phyloP scores from a whole-genome alignment of 768 basidiomycete genomes.

The Pisolithus sp. region DNA sequence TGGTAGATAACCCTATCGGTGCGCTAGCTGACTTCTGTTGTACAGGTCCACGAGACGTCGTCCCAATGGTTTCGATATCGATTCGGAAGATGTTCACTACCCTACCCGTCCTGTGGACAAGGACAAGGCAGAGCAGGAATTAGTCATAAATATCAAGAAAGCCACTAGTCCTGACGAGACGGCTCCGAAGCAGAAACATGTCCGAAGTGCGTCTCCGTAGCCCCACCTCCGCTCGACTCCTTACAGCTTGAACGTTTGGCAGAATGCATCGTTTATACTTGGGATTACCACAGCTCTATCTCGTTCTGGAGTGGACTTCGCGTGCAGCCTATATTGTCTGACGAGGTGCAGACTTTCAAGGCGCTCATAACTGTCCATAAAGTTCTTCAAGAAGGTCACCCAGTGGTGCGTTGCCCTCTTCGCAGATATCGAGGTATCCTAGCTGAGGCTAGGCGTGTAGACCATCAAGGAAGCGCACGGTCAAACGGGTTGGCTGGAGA shows the following conservation, averaged over 20 bases:
- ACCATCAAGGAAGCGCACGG: conserved; percentile 95
- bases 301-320: conserved; percentile 97
- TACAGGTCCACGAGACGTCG: conserved; percentile 30
- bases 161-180: conserved; percentile 92
- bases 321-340: conserved; percentile 93
- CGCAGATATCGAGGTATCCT: conserved; percentile 2
- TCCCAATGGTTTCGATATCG: conserved; percentile 52
- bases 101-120: conserved; percentile 97
- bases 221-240: conserved; percentile 6
- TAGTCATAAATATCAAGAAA: conserved; percentile 95
- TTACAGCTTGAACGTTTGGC: conserved; percentile 12
- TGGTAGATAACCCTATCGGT: background rate
- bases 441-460: conserved; percentile 36
- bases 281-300: conserved; percentile 97
- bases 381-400: conserved; percentile 95
- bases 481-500: conserved; percentile 97
- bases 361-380: conserved; percentile 97
- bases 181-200: conserved; percentile 99
- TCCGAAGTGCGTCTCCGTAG: conserved; percentile 68
- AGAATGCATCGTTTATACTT: conserved; percentile 99
- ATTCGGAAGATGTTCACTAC: conserved; percentile 74
- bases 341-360: conserved; percentile 98
- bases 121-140: conserved; percentile 94
- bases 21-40: conserved; percentile 6
- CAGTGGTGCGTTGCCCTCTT: conserved; percentile 49